A percentile compares a stretch with the other conserved stretches of the same genome.
phyloP scores from a whole-genome alignment of 2,329 filamentous ascomycete genomes.

The Drechslera avenae region DNA sequence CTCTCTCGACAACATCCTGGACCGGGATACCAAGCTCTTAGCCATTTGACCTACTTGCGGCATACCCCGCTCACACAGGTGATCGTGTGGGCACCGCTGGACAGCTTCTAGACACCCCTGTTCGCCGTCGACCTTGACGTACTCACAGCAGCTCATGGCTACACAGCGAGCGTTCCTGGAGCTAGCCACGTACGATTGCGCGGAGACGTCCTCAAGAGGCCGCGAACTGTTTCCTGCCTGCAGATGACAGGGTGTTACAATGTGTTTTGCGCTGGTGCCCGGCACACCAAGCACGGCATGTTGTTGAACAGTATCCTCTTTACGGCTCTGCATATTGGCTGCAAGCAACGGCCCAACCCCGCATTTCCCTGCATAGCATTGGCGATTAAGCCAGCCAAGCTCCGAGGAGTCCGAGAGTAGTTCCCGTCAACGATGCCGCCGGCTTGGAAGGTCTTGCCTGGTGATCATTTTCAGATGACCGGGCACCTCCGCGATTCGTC shows the following conservation, averaged over 20 bases:
- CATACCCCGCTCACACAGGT: slow-evolving; percentile 16
- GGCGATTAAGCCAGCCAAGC: slow-evolving; percentile 35
- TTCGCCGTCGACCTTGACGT: slow-evolving; percentile 20
- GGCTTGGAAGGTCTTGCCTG: slow-evolving; percentile 24
- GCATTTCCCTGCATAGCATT: slow-evolving; percentile 42
- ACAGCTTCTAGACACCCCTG: slow-evolving; percentile 18
- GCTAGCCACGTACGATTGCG: slow-evolving; percentile 30
- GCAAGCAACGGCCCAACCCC: slow-evolving; percentile 40
- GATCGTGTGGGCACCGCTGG: slow-evolving; percentile 27
- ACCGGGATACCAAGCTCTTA: slow-evolving; percentile 30
- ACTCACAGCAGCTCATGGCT: slow-evolving; percentile 15
- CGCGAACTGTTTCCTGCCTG: slow-evolving; percentile 9
- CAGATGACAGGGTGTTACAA: slow-evolving; percentile 22
- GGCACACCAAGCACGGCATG: slow-evolving; percentile 32
- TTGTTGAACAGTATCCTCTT: slow-evolving; percentile 18
- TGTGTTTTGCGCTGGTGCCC: slow-evolving; percentile 22
- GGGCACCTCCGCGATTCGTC: background rate
- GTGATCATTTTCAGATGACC: slow-evolving; percentile 8
- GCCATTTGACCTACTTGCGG: slow-evolving; percentile 23
- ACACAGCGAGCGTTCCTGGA: slow-evolving; percentile 32
- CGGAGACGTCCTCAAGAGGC: slow-evolving; percentile 12
- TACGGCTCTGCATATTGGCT: slow-evolving; percentile 23
- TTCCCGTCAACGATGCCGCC: slow-evolving; percentile 32
- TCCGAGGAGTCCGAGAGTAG: slow-evolving; percentile 31
- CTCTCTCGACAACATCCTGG: slow-evolving; percentile 24